Base-by-base conservation (phyloP, 202 grass and related monocot species). In the Saccharum hybrid region DNA sequence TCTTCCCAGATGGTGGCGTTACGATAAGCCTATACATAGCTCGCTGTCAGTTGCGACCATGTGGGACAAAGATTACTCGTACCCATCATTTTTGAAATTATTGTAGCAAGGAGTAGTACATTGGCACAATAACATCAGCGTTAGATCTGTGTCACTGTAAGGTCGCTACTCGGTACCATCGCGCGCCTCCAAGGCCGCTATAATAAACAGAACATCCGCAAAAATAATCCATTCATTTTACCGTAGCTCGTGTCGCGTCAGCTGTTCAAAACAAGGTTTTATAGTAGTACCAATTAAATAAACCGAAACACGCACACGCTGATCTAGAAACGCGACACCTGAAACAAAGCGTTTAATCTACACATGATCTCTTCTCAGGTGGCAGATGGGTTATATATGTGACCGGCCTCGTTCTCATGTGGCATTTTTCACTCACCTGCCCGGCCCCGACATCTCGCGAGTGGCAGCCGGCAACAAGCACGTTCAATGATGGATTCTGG, bases 71-170 rank as follows among this genome's bases (percentile, higher is more conserved):
- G 43, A 79, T 79, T 79, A 51, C 16, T 51, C 14, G 48, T 48
- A 48, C 60, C 5, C 45, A 51, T 78, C 86, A 67, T 72, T 38
- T 46, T 73, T 88, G 67, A 79, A 78, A 79, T 73, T 66, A 61
- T 66, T 66, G 41, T 37, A 14, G 22, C 66, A 5, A 21, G 8
- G 48, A 46, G 72, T 15, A 56, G 72, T 21, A 43, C 40, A 60
- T 31, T 38, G 34, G 61, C 16, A 41, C 18, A 23, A 52, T 56
- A 18, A 18, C 54, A 48, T 28, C 2, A 28, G 65, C 39, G 8
- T 13, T 62, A 70, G 63, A 46, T 41, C 19, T 36, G 40, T 40
- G 54, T 38, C 13, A 48, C 43, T 46, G 42, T 45, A 8, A 2
- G 38, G 31, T 71, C 37, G 10, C 8, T 40, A 5, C 11, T n/a